Evolutionary conservation across 139 green algal genomes (phyloP).

Genomic region (Micractinium conductrix): DNA sequence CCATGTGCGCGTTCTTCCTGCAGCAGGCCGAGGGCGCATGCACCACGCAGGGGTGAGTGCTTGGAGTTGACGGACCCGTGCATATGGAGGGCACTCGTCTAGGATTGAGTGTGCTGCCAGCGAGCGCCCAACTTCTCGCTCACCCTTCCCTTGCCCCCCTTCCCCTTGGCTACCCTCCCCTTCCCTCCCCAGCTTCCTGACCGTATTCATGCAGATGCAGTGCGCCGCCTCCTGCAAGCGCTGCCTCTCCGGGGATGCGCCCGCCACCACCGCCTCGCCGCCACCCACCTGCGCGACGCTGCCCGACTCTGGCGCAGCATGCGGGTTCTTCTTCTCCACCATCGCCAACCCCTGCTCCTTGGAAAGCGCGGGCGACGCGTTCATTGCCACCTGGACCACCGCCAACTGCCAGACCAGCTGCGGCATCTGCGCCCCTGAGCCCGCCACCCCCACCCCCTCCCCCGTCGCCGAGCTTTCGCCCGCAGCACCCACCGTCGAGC

Average conservation of each 20-base stretch:
- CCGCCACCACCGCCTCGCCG: too few species aligned
- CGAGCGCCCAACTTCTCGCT: background rate
- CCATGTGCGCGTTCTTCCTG: constrained; percentile 4
- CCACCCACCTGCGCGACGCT: too few species aligned
- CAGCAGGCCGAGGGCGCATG: background rate
- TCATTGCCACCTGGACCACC: too few species aligned
- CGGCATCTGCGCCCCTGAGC: too few species aligned
- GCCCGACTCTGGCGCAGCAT: too few species aligned
- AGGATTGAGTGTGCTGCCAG: background rate
- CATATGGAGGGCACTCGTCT: background rate
- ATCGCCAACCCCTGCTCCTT: too few species aligned
- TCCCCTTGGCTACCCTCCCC: background rate
- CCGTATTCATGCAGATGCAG: background rate
- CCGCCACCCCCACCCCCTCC: background rate
- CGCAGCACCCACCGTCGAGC: background rate
- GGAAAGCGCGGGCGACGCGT: too few species aligned
- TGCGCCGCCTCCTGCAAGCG: too few species aligned
- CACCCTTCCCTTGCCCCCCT: background rate
- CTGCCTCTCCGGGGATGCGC: too few species aligned
- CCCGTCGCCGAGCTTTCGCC: background rate
- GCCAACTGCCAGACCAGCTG: too few species aligned
- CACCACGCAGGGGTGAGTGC: background rate
- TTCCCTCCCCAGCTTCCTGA: background rate
- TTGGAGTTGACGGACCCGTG: background rate
- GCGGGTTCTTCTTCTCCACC: too few species aligned